A percentile compares a stretch with the other conserved stretches of the same genome.
phyloP scores from a whole-genome alignment of 202 grass and related monocot species.

The Dendrocalamus latiflorus region DNA sequence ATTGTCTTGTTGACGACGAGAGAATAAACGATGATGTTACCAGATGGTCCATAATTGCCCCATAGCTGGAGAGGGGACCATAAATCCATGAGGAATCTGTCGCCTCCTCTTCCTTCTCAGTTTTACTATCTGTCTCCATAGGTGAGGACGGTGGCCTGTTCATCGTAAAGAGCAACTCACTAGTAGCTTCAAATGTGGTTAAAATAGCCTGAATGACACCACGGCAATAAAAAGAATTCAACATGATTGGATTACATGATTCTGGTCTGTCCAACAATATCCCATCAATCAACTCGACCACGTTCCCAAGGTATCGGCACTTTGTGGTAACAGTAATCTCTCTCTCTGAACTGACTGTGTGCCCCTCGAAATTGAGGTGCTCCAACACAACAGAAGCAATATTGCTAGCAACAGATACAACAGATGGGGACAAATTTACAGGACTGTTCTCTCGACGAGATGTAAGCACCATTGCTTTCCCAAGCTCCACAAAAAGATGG shows the following conservation, averaged over 20 bases:
- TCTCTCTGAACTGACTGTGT: slow-evolving; percentile 47
- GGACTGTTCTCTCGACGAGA: slow-evolving; percentile 85
- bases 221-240: slow-evolving; percentile 82
- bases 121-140: slow-evolving; percentile 87
- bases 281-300: slow-evolving; percentile 82
- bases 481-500: slow-evolving; percentile 93
- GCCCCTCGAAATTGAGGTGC: slow-evolving; percentile 85
- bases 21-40: slow-evolving; percentile 97
- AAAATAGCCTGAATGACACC: slow-evolving; percentile 86
- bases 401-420: slow-evolving; percentile 77
- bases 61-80: slow-evolving; percentile 82
- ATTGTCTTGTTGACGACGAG: slow-evolving; percentile 72
- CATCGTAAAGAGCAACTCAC: slow-evolving; percentile 87
- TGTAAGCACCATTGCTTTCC: slow-evolving; percentile 87
- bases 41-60: slow-evolving; percentile 70
- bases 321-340: slow-evolving; percentile 68
- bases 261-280: slow-evolving; percentile 91
- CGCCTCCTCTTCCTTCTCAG: slow-evolving; percentile 47
- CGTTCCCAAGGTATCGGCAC: slow-evolving; percentile 89
- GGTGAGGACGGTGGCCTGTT: slow-evolving; percentile 61
- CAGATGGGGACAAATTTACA: slow-evolving; percentile 66
- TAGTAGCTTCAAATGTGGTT: slow-evolving; percentile 91
- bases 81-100: slow-evolving; percentile 92
- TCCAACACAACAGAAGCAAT: slow-evolving; percentile 73
- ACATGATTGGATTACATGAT: slow-evolving; percentile 84